Evolutionary conservation across 768 basidiomycete genomes (phyloP), one percentile per base, ranked within the genome.

Genomic region (Panellus pusillus): DNA sequence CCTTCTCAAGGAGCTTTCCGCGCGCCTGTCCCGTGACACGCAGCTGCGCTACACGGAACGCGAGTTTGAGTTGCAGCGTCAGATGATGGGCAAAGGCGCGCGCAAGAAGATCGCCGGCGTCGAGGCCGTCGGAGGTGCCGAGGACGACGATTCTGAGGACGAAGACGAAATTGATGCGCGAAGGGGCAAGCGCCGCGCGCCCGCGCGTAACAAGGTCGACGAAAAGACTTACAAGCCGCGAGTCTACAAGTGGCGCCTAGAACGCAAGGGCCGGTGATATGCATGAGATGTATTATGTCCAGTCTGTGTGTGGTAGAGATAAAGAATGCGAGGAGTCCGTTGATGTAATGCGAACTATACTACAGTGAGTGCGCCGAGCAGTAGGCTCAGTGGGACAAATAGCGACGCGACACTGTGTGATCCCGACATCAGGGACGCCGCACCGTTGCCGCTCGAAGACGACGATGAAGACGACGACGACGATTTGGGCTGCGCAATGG

Each of bases 51-150:
- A 95, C 65, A 82, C 94, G 1, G 82, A 88, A 57, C 79, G 91
- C 31, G 92, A 95, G 65, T 80, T 98, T 46, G 87, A 94, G 68
- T 86, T 93, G 79, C 96, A 98, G 64, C 81, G 87, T 42, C 66
- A 82, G 31, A 71, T 97, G 52, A 96, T 95, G 86, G 87, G 90
- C 13, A 94, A 93, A 65, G 96, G 96, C 27, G 84, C 78, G 1
- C 79, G 85, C 24, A 80, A 75, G 65, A 93, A 91, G 66, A 67
- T 93, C 15, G 77, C 80, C 53, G 80, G 75, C 52, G 76, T 81
- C 14, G 83, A 81, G 47, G 81, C 78, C 35, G 73, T 82, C 6
- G 80, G 77, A 11, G 78, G 77, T 6, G 24, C 24, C 24, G 77
- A 74, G 3, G 74, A 80, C 18, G 75, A 73, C 15, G n/a, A n/a